Conservation (phyloP, 192 early-diverging fungal genomes). For the Helicostylum pulchrum region DNA sequence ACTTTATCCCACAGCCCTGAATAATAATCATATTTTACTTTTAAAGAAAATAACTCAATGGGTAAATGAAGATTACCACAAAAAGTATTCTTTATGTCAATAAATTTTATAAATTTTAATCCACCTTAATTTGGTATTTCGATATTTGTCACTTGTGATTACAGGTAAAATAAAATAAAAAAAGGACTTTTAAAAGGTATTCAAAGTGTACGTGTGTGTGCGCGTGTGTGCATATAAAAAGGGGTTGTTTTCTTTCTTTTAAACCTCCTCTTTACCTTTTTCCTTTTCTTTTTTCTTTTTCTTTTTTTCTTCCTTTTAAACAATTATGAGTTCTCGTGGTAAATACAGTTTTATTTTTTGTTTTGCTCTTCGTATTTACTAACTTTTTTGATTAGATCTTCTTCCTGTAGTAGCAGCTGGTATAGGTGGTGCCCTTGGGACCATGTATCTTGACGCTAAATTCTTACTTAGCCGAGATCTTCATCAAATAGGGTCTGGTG, state of each 20-base stretch:
- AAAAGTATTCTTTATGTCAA: no score
- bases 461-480: conserved; percentile 39
- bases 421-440: conserved; percentile 39
- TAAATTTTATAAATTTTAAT: no score
- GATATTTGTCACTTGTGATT: not conserved
- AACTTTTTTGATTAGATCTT: not conserved
- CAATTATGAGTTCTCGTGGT: not conserved
- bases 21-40: not conserved
- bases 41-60: conserved; percentile 14
- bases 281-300: not conserved
- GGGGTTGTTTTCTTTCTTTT: not conserved
- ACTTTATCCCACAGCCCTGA: conserved; percentile 4
- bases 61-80: conserved; percentile 10
- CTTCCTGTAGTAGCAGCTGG: conserved; percentile 25
- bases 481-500: conserved; percentile 34
- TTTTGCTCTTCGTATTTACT: not conserved
- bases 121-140: conserved; percentile 1
- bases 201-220: no score
- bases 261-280: not conserved
- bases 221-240: no score
- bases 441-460: conserved; percentile 47
- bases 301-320: not conserved
- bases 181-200: not conserved
- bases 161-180: not conserved
- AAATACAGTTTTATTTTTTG: not conserved